phyloP scores from a whole-genome alignment of 768 basidiomycete genomes.

The Tephrocybe sp. region DNA sequence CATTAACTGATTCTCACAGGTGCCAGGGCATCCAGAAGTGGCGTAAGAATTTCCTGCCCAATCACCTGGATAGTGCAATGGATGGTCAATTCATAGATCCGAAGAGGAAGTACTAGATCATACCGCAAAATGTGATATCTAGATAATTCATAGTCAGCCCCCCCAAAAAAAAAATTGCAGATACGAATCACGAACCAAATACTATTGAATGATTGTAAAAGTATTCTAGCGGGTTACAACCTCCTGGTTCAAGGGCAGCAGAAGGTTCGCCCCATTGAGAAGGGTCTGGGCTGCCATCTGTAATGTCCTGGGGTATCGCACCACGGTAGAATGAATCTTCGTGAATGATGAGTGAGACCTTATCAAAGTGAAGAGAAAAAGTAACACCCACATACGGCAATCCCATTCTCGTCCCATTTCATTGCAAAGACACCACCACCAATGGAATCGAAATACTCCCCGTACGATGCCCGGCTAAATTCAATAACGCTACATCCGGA shows the following conservation, averaged over 20 bases:
- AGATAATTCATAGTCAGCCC: neutral
- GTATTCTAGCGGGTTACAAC: slow-evolving; percentile 57
- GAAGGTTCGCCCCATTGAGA: slow-evolving; percentile 68
- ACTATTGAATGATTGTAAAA: slow-evolving; percentile 74
- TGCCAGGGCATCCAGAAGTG: slow-evolving; percentile 73
- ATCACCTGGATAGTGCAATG: slow-evolving; percentile 47
- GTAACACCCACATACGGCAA: slow-evolving; percentile 67
- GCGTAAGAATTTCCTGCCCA: slow-evolving; percentile 85
- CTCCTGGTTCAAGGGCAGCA: slow-evolving; percentile 52
- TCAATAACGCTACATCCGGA: slow-evolving; percentile 80
- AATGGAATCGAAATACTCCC: slow-evolving; percentile 75
- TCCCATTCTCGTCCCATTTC: slow-evolving; percentile 83
- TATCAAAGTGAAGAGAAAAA: neutral
- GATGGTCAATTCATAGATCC: neutral
- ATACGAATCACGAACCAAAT: slow-evolving; percentile 60
- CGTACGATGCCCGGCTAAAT: slow-evolving; percentile 82
- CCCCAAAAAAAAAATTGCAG: slow-evolving; percentile 12
- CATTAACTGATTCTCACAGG: slow-evolving; percentile 61
- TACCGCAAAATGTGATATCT: slow-evolving; percentile 87
- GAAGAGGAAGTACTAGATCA: slow-evolving; percentile 19
- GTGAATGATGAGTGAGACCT: slow-evolving; percentile 4
- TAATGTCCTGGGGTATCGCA: slow-evolving; percentile 69
- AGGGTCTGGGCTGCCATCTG: slow-evolving; percentile 60
- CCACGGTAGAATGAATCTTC: slow-evolving; percentile 83
- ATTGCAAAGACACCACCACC: slow-evolving; percentile 87